These are phyloP conservation scores for Candida michaelii DNA, from an alignment of 805 yeast genomes.

Conservation along the genomic window DNA sequence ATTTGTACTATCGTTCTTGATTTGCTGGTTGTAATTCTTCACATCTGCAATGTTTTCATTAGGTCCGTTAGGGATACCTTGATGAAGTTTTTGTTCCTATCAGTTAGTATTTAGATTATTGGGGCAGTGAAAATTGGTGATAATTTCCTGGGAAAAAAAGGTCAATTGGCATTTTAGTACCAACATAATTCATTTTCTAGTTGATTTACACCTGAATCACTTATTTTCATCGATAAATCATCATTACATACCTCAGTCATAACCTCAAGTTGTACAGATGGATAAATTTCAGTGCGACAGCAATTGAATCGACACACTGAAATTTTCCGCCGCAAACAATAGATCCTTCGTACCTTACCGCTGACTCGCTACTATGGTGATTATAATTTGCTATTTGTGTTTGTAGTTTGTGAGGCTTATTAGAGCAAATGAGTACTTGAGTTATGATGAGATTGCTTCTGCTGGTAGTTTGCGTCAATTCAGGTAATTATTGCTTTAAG, in stretches of 20 bases:
- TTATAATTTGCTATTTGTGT: no score
- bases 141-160: background rate
- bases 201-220: background rate
- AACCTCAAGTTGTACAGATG: constrained; percentile 1
- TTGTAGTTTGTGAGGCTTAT: no score
- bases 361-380: no score
- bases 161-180: background rate
- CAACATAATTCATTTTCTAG: background rate
- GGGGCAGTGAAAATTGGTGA: background rate
- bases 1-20: constrained; percentile 13
- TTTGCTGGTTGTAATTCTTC: constrained; percentile 18
- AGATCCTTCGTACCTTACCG: no score
- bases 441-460: no score
- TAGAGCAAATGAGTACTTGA: no score
- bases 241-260: constrained; percentile 3
- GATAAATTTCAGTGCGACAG: constrained; percentile 6
- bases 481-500: no score
- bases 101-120: background rate
- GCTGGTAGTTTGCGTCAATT: no score
- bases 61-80: constrained; percentile 16
- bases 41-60: constrained; percentile 19
- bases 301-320: constrained; percentile 5
- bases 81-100: constrained; percentile 2
- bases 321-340: constrained; percentile 6
- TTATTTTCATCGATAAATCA: background rate